These are phyloP conservation scores for Aspergillus thermomutatus DNA, from an alignment of 2,329 filamentous ascomycete genomes.

Conservation along the genomic window DNA sequence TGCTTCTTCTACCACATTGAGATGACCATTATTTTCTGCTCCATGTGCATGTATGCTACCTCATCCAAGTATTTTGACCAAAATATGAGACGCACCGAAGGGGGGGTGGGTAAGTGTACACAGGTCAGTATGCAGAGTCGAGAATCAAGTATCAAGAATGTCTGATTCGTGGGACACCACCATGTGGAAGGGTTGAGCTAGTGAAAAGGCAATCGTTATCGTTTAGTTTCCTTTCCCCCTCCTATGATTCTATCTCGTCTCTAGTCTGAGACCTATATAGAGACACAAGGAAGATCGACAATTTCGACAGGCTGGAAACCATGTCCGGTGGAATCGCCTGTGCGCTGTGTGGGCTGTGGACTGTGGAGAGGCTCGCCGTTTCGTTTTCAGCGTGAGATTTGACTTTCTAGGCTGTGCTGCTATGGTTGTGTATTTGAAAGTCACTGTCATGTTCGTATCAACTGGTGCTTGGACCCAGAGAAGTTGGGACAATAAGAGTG, in stretches of 20 bases:
- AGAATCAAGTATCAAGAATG: slow-evolving; percentile 1
- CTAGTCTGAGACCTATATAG: not conserved
- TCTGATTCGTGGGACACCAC: slow-evolving; percentile 9
- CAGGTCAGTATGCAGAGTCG: not conserved
- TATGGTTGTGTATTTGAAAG: not conserved
- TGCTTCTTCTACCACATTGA: not conserved
- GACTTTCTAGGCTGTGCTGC: not conserved
- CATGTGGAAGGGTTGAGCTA: slow-evolving; percentile 16
- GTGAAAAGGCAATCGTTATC: not conserved
- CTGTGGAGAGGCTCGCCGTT: not conserved
- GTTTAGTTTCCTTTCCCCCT: not conserved
- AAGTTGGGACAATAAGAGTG: not conserved
- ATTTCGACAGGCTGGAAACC: slow-evolving; percentile 12
- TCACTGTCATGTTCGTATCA: not conserved
- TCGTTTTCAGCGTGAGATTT: not conserved
- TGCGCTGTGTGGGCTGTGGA: not conserved
- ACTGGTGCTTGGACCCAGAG: not conserved
- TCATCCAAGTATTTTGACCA: not conserved
- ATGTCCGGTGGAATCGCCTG: slow-evolving; percentile 15
- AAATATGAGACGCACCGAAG: not conserved
- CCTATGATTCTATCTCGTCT: not conserved
- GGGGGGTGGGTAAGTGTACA: not conserved
- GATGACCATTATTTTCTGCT: not conserved
- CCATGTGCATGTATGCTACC: not conserved
- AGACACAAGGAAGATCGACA: slow-evolving; percentile 14